Evolutionary conservation across 352 stramenopile species (phyloP).

Genomic region (Blastocystis sp.): DNA sequence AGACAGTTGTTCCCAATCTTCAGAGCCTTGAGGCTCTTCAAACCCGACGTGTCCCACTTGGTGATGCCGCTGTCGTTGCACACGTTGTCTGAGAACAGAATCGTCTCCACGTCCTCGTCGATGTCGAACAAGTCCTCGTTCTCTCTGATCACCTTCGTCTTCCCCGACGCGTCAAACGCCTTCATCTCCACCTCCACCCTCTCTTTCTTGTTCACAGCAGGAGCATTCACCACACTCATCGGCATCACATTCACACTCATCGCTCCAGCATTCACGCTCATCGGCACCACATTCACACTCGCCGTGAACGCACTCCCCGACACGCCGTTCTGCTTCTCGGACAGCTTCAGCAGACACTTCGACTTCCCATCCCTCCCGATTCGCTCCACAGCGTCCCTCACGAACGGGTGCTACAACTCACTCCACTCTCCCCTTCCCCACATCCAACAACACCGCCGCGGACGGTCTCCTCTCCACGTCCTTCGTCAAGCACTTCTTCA

Average conservation of each 20-base stretch:
- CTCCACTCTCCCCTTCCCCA: neutral
- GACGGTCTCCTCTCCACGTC: conserved; percentile 83
- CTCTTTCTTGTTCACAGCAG: neutral
- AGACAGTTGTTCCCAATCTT: neutral
- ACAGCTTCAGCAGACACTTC: conserved; percentile 23
- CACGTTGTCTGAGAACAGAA: neutral
- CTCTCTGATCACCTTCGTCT: neutral
- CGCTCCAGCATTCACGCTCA: neutral
- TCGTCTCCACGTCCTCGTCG: neutral
- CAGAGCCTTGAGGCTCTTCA: neutral
- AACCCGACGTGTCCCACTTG: neutral
- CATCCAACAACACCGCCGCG: conserved; percentile 81
- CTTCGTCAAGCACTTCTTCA: conserved; percentile 86
- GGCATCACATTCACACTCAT: neutral
- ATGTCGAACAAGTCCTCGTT: neutral
- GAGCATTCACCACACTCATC: neutral
- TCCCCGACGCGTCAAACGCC: neutral
- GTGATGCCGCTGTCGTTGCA: neutral
- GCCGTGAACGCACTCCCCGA: neutral
- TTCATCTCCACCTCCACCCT: neutral
- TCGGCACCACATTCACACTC: neutral
- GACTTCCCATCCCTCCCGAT: conserved; percentile 35
- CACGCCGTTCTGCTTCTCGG: neutral
- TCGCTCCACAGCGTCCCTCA: conserved; percentile 64
- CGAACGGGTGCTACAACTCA: conserved; percentile 76